These are phyloP conservation scores for Nannizziopsis barbatae DNA, from an alignment of 2,329 filamentous ascomycete genomes.

Conservation along the genomic window DNA sequence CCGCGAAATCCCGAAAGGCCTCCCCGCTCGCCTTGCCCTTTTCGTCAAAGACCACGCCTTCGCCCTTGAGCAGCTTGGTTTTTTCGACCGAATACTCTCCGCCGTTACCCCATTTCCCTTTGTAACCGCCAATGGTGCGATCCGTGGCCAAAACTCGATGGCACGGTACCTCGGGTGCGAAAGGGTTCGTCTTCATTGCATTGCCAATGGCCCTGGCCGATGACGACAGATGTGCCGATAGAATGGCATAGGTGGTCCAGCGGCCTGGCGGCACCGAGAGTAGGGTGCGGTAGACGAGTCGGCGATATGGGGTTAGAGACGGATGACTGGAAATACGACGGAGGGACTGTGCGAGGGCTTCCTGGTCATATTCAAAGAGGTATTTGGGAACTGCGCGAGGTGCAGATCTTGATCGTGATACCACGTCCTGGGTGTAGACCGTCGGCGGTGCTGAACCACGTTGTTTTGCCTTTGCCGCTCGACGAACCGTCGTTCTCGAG, in stretches of 20 bases:
- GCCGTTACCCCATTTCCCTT: conserved; percentile 40
- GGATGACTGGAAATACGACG: conserved; percentile 35
- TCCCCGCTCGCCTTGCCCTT: conserved; percentile 29
- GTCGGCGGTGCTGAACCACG: background rate
- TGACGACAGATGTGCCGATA: conserved; percentile 57
- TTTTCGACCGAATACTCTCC: conserved; percentile 35
- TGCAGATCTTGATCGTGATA: background rate
- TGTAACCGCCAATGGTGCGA: conserved; percentile 46
- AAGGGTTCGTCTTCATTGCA: conserved; percentile 65
- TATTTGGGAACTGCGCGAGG: conserved; percentile 1
- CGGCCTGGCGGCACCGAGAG: conserved; percentile 64
- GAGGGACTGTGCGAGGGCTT: conserved; percentile 23
- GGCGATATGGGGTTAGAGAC: conserved; percentile 41
- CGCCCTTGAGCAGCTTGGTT: conserved; percentile 31
- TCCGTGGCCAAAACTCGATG: conserved; percentile 68
- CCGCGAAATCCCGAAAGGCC: conserved; percentile 27
- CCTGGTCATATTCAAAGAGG: conserved; percentile 1
- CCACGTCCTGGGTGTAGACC: background rate
- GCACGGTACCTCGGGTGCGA: conserved; percentile 70
- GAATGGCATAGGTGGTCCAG: conserved; percentile 65
- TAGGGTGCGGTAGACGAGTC: conserved; percentile 55
- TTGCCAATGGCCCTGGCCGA: conserved; percentile 69
- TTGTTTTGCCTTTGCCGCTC: background rate
- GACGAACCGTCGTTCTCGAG: background rate
- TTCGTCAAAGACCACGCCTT: conserved; percentile 38